Evolutionary conservation across 2,329 filamentous ascomycete species (phyloP).

Genomic region (Elsinoe perseae): DNA sequence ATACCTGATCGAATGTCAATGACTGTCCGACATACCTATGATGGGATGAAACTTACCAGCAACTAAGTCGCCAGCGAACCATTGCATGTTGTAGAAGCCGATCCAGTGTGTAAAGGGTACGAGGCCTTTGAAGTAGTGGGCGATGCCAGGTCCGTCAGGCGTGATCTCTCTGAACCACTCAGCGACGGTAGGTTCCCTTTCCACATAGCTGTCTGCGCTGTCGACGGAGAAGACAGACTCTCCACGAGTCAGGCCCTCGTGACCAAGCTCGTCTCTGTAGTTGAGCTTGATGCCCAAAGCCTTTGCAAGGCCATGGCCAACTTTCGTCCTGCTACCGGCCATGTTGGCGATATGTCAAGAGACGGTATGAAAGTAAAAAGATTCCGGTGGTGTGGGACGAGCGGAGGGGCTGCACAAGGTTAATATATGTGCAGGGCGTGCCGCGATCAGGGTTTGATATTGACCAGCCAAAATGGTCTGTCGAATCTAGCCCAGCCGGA

Average conservation of each 20-base stretch:
- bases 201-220: conserved; percentile 70
- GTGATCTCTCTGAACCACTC: conserved; percentile 63
- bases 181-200: conserved; percentile 64
- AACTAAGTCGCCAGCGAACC: conserved; percentile 81
- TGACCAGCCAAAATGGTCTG: neutral
- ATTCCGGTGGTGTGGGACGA: neutral
- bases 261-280: conserved; percentile 51
- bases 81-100: conserved; percentile 75
- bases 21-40: too few relatives aligned
- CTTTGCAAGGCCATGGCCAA: conserved; percentile 70
- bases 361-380: neutral
- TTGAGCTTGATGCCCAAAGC: conserved; percentile 74
- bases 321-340: conserved; percentile 42
- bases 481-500: neutral
- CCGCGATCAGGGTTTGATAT: neutral
- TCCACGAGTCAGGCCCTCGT: conserved; percentile 61
- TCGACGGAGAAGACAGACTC: conserved; percentile 71
- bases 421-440: conserved; percentile 10
- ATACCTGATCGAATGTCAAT: conserved; percentile 42
- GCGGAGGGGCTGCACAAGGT: neutral
- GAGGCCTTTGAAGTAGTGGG: conserved; percentile 58
- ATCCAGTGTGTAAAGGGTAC: conserved; percentile 95
- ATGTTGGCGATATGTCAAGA: conserved; percentile 27
- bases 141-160: conserved; percentile 49
- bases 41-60: conserved; percentile 66